Conservation (phyloP, 2,329 filamentous ascomycete species). For the Exserohilum rostratum region DNA sequence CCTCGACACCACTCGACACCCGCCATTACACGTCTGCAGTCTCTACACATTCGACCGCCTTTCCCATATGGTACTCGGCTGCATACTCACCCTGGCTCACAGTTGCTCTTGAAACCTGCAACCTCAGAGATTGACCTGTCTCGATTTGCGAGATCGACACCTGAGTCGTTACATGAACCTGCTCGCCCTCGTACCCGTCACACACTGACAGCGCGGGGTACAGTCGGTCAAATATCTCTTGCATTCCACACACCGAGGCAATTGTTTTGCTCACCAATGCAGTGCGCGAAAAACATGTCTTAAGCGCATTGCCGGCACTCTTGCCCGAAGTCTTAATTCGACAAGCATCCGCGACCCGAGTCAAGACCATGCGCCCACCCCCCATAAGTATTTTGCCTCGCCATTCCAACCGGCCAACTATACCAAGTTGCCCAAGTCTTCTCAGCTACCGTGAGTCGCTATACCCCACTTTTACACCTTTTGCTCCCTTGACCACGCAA, state of each 20-base stretch:
- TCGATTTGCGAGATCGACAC: slow-evolving; percentile 5
- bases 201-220: not conserved
- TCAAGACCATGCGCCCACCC: not conserved
- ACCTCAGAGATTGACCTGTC: slow-evolving; percentile 1
- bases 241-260: not conserved
- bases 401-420: too few relatives aligned
- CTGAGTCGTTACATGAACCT: slow-evolving; percentile 13
- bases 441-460: not conserved
- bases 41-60: slow-evolving; percentile 1
- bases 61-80: not conserved
- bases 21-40: slow-evolving; percentile 5
- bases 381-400: too few relatives aligned
- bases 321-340: too few relatives aligned
- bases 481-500: not conserved
- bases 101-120: slow-evolving; percentile 14
- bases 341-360: too few relatives aligned
- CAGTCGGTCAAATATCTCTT: not conserved
- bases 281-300: not conserved
- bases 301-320: not conserved
- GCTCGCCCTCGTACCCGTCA: slow-evolving; percentile 10
- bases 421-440: not conserved
- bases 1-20: not conserved
- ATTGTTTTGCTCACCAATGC: not conserved
- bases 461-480: not conserved
- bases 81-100: slow-evolving; percentile 5